Conservation (phyloP, 805 yeast genomes). For the Nakazawaea peltata region DNA sequence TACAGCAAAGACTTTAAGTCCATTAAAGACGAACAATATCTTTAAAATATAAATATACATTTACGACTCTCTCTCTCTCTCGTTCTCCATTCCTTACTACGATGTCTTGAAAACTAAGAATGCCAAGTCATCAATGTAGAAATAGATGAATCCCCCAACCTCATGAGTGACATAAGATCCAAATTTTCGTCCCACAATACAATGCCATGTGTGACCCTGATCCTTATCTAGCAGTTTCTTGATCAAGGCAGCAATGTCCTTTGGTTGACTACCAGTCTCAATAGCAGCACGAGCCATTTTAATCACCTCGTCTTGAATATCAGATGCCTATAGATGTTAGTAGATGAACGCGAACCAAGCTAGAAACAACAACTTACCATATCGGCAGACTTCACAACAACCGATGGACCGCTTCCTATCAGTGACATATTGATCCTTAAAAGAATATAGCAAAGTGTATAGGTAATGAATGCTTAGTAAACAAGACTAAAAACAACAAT, state of each 20-base stretch:
- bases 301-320: conserved; percentile 41
- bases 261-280: conserved; percentile 35
- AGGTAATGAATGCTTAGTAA: no score
- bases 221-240: conserved; percentile 58
- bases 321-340: conserved; percentile 29
- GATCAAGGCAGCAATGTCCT: conserved; percentile 57
- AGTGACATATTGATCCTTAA: no score
- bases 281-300: conserved; percentile 38
- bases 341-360: background rate
- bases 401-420: no score
- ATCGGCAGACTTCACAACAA: conserved; percentile 13
- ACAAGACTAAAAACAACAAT: no score
- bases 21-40: conserved; percentile 16
- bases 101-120: conserved; percentile 64
- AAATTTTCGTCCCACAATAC: conserved; percentile 70
- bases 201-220: conserved; percentile 75
- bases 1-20: conserved; percentile 14
- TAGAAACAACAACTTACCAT: conserved; percentile 16
- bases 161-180: conserved; percentile 76
- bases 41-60: conserved; percentile 10
- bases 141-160: conserved; percentile 63
- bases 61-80: background rate
- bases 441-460: no score
- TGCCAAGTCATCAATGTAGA: conserved; percentile 63
- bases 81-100: conserved; percentile 16